Evolutionary conservation across 1,284 basidiomycete genomes (phyloP), one percentile per base, ranked within the genome.

Genomic region (Microbotryum intermedium): DNA sequence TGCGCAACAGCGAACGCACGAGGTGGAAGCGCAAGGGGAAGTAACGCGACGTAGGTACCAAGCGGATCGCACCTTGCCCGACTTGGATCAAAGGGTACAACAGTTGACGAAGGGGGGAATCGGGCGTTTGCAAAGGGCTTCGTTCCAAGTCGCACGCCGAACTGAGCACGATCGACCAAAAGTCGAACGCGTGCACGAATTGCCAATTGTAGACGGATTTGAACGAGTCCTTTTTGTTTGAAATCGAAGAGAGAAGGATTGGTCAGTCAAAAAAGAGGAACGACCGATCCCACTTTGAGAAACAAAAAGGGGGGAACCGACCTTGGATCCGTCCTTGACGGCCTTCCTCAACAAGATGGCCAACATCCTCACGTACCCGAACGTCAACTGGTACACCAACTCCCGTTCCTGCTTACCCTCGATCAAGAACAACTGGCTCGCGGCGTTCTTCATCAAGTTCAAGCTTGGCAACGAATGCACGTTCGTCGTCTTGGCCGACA

Each of bases 161-260:
- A 8, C 84, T 85, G n/a, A 97, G 80, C 3, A 97, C 89, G 55
- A 90, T 80, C 53, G 84, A 83, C 95, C 95, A 99, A 72, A 98
- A 97, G 78, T 98, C 95, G 67, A 99, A 79, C 63, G 86, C 90
- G 74, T 97, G 94, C 7, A 88, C 86, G 70, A 87, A 98, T 75
- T 97, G 94, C 95, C 95, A 99, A 76, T 97, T 98, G 77, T 97
- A 94, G 25, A 97, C 91, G 68, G 87, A 85, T 74, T 86, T 86
- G 77, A 87, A 92, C 6, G 88, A 84, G 69, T 93, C 90, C 84
- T 90, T 44, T 50, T 4, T 8, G 48, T 50, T 4, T 8, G 70
- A 59, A 45, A 58, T n/a, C 26, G 26, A 16, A 39, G 1, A 8
- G 21, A 6, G 23, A 60, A 18, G 20, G 50, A 18, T 34, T 30